Base-by-base conservation (phyloP, 768 basidiomycete genomes). In the Boletus pseudo-olivaceus region DNA sequence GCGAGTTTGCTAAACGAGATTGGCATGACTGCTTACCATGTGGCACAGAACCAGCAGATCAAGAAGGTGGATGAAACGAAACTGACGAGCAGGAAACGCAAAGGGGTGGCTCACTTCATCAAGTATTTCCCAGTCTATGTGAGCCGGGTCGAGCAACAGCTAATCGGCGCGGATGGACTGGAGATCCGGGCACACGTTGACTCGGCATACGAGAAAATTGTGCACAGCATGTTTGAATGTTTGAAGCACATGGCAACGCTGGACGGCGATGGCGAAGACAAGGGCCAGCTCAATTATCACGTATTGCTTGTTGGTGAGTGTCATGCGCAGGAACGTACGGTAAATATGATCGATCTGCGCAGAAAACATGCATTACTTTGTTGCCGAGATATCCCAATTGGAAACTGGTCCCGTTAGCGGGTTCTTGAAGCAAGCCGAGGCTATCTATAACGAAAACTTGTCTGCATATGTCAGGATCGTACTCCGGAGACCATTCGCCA, bases 351-450 rank as follows among this genome's bases (percentile, higher is more conserved):
- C 23, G 30, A 39, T 35, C 23, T 53, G 23, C 29, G 2, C 66
- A 98, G 96, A 97, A 72, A 98, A 98, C 67, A 97, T 96, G 94
- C 90, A 95, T 59, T 86, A 89, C 65, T 96, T 97, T 66, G 82
- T 93, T 35, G 82, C 87, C 0, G 94, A 96, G 64, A 84, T 88
- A 33, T 80, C 85, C 0, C 82, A 80, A 59, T 76, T 93, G 62
- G 81, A 89, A 64, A 73, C 86, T 48, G 73, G 79, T 51, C 81
- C 90, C 45, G 75, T 88, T 57, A 73, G 75, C 44, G 64, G 73
- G 1, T 93, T 91, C 65, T 72, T 85, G 46, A 80, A 80, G 58
- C 81, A 80, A 52, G 96, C 95, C 0, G 85, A 93, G 68, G 75
- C 72, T 0, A 86, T 94, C 46, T 98, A 97, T 66, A 89, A 91